A percentile compares a stretch with the other conserved stretches of the same genome.
Evolutionary conservation across 768 basidiomycete species (phyloP).

Genomic region (Agrocybe pediades): DNA sequence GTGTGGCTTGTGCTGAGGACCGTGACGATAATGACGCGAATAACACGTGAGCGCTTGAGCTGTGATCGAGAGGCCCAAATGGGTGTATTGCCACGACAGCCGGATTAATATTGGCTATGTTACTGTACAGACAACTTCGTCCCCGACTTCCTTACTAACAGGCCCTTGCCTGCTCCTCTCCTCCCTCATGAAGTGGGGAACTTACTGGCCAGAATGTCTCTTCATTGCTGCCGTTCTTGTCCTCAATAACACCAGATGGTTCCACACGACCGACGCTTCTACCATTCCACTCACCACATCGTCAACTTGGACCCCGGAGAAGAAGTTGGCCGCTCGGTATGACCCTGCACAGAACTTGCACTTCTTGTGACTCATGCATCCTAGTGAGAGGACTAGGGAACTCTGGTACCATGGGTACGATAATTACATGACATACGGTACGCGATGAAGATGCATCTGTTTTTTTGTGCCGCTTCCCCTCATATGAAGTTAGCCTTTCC

Average conservation of each 20-base stretch:
- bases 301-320: conserved; percentile 55
- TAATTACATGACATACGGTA: conserved; percentile 86
- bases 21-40: conserved; percentile 9
- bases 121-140: background rate
- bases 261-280: conserved; percentile 33
- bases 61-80: background rate
- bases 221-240: conserved; percentile 38
- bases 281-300: conserved; percentile 26
- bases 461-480: conserved; percentile 10
- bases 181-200: conserved; percentile 49
- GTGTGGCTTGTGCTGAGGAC: background rate
- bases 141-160: background rate
- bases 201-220: conserved; percentile 54
- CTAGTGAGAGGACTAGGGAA: conserved; percentile 69
- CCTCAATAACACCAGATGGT: conserved; percentile 33
- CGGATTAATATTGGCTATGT: background rate
- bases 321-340: conserved; percentile 60
- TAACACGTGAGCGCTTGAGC: conserved; percentile 22
- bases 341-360: conserved; percentile 14
- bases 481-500: conserved; percentile 65
- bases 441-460: conserved; percentile 2
- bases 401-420: conserved; percentile 92
- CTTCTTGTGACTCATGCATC: background rate
- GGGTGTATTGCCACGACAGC: conserved; percentile 32
- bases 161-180: conserved; percentile 20